Evolutionary conservation across 1,284 basidiomycete species (phyloP), one percentile per base, ranked within the genome.

Genomic region (Albatrellus sp.): DNA sequence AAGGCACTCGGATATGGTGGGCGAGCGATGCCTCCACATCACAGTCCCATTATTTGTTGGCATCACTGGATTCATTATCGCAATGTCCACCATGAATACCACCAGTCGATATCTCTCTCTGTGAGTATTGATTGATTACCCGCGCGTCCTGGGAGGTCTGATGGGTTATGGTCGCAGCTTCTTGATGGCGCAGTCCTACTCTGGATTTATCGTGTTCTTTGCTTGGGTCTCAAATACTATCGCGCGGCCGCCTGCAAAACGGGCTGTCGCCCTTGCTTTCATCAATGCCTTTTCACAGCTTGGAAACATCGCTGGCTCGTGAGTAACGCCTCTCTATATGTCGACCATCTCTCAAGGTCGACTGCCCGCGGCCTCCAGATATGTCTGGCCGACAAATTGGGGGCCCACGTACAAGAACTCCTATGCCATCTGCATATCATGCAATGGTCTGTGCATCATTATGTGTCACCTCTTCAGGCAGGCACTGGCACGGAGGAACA

Each of bases 241-340:
- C 47, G 67, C 80, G 16, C 69, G 72, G 28, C 75, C 82, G 33
- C 71, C 82, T 5, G 72, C 75, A 12, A 88, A 86, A 62, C 76
- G 83, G 28, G 83, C 83, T n/a, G 80, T 85, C 14, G 79, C 77
- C 4, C 65, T 89, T 40, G 86, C 83, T 0, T 63, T 83, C 46
- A 76, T 84, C 49, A 87, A 88, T 56, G 71, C 78, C 20, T 73
- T 83, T 54, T 76, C 76, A n/a, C 75, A 81, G 51, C 63, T 83
- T 2, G 84, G 85, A 1, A 88, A 89, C 57, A 68, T 88, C 37
- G 62, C 73, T 41, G 84, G 86, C 53, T 83, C 85, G 69, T 89
- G 60, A 65, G 80, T 69, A 9, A 35, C 17, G 30, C n/a, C 36
- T 31, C 39, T n/a, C 10, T 7, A 6, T 17, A 2, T 13, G 4